These are phyloP conservation scores for Beauveria sp. DNA, from an alignment of 2,329 filamentous ascomycete species.

Conservation along the genomic window DNA sequence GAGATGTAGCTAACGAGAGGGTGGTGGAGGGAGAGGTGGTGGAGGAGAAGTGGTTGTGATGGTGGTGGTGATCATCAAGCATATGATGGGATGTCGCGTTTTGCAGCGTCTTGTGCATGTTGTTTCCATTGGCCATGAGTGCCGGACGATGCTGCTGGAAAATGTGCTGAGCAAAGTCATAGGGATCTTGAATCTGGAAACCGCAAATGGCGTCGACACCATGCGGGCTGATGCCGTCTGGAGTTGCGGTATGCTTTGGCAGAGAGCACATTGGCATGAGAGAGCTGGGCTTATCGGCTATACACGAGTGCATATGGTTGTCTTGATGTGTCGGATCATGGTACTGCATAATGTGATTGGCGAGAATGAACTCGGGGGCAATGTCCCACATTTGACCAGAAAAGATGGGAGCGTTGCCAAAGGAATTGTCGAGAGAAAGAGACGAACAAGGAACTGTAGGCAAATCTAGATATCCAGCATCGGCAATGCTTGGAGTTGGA, in stretches of 20 bases:
- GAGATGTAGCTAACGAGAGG: conserved; percentile 17
- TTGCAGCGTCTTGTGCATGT: conserved; percentile 5
- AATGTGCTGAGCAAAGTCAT: conserved; percentile 23
- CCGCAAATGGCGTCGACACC: conserved; percentile 20
- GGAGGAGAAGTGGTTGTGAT: conserved; percentile 16
- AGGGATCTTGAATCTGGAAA: conserved; percentile 21
- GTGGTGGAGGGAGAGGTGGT: conserved; percentile 18
- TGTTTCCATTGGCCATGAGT: conserved; percentile 13
- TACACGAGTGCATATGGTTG: conserved; percentile 19
- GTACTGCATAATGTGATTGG: conserved; percentile 23
- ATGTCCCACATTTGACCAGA: conserved; percentile 14
- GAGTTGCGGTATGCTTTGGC: conserved; percentile 16
- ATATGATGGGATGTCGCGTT: conserved; percentile 3
- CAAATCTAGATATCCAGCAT: conserved; percentile 10
- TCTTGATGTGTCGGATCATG: conserved; percentile 20
- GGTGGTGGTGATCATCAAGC: conserved; percentile 3
- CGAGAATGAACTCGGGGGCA: conserved; percentile 19
- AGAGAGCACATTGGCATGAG: conserved; percentile 21
- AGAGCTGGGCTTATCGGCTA: conserved; percentile 21
- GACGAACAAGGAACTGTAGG: conserved; percentile 16
- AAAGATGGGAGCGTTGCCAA: conserved; percentile 1
- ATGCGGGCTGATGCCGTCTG: conserved; percentile 13
- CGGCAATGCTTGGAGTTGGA: conserved; percentile 6
- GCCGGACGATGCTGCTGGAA: conserved; percentile 20
- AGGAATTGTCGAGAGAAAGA: conserved; percentile 16